Evolutionary conservation across 139 green algal species (phyloP).

Genomic region (Eudorina sp.): DNA sequence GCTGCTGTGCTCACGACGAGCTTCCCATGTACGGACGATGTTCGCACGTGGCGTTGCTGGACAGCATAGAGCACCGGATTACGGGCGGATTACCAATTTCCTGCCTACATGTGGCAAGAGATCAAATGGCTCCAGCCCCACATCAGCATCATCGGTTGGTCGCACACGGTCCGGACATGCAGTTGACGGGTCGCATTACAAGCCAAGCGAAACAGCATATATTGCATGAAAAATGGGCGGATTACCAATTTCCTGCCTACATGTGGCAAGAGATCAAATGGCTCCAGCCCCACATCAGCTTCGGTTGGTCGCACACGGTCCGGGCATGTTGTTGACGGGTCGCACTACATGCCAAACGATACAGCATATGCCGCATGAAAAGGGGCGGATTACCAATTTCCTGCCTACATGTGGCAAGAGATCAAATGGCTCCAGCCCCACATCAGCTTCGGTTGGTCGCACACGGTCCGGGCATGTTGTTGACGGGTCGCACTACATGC

Average conservation of each 20-base stretch:
- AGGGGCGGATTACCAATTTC: conserved; percentile 80
- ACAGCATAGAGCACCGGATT: neutral
- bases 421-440: conserved; percentile 83
- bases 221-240: conserved; percentile 66
- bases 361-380: neutral
- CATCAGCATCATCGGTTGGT: conserved; percentile 27
- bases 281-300: conserved; percentile 69
- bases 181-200: neutral
- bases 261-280: conserved; percentile 82
- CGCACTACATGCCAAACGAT: neutral
- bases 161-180: conserved; percentile 22
- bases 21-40: no score
- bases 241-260: conserved; percentile 83
- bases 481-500: neutral
- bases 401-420: conserved; percentile 71
- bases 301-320: conserved; percentile 42
- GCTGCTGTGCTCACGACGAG: no score
- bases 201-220: neutral
- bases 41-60: no score
- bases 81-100: conserved; percentile 83
- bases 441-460: conserved; percentile 36
- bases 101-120: conserved; percentile 71
- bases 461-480: neutral
- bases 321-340: neutral
- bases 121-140: conserved; percentile 82